phyloP scores from a whole-genome alignment of 2,329 filamentous ascomycete genomes.

The Achaetomium macrosporum region DNA sequence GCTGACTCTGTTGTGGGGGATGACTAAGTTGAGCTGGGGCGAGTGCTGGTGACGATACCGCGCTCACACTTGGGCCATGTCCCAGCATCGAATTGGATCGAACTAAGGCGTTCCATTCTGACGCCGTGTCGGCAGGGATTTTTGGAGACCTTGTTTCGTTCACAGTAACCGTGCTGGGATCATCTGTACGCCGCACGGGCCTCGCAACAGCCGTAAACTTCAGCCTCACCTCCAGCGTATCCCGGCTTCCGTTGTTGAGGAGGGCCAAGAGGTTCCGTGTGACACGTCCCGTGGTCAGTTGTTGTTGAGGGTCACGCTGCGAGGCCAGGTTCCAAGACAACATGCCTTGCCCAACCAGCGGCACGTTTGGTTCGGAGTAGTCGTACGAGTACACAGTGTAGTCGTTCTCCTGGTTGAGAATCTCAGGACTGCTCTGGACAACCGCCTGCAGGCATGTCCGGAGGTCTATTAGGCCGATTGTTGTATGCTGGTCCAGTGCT shows the following conservation, averaged over 20 bases:
- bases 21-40: conserved; percentile 22
- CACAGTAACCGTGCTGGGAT: conserved; percentile 22
- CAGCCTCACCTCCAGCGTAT: conserved; percentile 89
- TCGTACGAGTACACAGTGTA: conserved; percentile 98
- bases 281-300: conserved; percentile 79
- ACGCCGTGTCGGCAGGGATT: conserved; percentile 52
- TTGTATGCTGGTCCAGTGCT: conserved; percentile 68
- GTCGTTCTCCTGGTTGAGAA: conserved; percentile 68
- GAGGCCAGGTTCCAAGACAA: conserved; percentile 71
- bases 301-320: conserved; percentile 50
- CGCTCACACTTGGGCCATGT: conserved; percentile 33
- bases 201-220: conserved; percentile 74
- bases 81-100: conserved; percentile 58
- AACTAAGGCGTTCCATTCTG: conserved; percentile 71
- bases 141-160: conserved; percentile 29
- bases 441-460: conserved; percentile 83
- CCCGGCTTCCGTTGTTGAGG: conserved; percentile 74
- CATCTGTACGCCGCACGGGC: conserved; percentile 33
- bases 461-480: conserved; percentile 84
- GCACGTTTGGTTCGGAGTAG: conserved; percentile 90
- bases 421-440: conserved; percentile 72
- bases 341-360: conserved; percentile 92
- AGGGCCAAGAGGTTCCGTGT: conserved; percentile 79
- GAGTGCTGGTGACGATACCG: conserved; percentile 33
- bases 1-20: conserved; percentile 16